These are phyloP conservation scores for Cochliopodium minus DNA, from an alignment of 208 protist genomes.

Conservation along the genomic window DNA sequence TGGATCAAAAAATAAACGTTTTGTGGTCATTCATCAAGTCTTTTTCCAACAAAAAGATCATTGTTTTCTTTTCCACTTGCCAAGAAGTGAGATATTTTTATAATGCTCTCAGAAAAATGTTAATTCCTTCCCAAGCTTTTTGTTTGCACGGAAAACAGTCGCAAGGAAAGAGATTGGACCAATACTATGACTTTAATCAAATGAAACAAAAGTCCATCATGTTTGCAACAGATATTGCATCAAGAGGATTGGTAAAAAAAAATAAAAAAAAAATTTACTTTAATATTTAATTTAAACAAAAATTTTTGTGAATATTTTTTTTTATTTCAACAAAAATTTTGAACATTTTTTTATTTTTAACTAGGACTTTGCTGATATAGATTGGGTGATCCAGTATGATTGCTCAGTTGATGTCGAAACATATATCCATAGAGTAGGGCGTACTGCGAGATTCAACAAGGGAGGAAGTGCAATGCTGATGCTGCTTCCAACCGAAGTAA, in stretches of 20 bases:
- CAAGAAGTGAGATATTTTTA: slow-evolving; percentile 86
- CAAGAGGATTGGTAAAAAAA: slow-evolving; percentile 18
- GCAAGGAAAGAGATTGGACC: neutral
- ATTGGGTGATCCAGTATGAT: slow-evolving; percentile 35
- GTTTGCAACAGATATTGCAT: slow-evolving; percentile 51
- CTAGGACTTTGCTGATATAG: slow-evolving; percentile 44
- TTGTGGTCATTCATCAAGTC: slow-evolving; percentile 89
- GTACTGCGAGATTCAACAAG: slow-evolving; percentile 37
- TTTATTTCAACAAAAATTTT: no score
- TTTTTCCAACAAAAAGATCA: slow-evolving; percentile 78
- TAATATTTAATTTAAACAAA: no score
- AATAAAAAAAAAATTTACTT: no score
- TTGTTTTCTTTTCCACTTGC: slow-evolving; percentile 92
- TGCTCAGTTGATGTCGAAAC: slow-evolving; percentile 19
- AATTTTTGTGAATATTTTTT: no score
- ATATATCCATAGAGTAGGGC: slow-evolving; percentile 40
- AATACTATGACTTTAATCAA: neutral
- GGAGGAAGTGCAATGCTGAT: no score
- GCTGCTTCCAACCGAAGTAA: slow-evolving; percentile 88
- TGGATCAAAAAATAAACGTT: slow-evolving; percentile 81
- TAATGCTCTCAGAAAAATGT: slow-evolving; percentile 58
- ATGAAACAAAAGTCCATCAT: slow-evolving; percentile 13
- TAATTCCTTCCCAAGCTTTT: neutral
- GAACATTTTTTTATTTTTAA: no score
- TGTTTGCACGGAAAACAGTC: neutral